phyloP scores from a whole-genome alignment of 208 protist genomes.

The Wallacemonas sp. region DNA sequence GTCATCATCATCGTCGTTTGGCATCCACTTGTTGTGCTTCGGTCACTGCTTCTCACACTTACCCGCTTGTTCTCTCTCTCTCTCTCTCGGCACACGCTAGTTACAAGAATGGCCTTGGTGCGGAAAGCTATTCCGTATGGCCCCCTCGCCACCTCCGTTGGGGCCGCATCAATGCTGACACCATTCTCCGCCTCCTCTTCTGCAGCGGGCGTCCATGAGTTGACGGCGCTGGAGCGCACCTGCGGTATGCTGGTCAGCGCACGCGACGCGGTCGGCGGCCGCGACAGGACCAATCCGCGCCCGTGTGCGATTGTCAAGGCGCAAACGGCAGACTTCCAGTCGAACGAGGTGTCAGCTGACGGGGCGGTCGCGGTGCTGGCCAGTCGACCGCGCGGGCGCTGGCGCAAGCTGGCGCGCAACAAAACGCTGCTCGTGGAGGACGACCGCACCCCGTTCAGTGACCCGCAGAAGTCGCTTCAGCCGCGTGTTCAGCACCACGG shows the following conservation, averaged over 20 bases:
- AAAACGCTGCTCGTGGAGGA: conserved; percentile 74
- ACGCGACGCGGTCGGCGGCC: conserved; percentile 4
- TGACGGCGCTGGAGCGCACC: conserved; percentile 50
- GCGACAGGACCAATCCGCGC: neutral
- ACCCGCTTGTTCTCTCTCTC: too few relatives aligned
- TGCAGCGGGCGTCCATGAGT: conserved; percentile 38
- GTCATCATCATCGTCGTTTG: too few relatives aligned
- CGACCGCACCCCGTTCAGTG: conserved; percentile 52
- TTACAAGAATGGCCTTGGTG: too few relatives aligned
- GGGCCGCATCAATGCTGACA: neutral
- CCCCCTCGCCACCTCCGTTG: conserved; percentile 17
- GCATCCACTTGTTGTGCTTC: too few relatives aligned
- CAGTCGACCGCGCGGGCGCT: conserved; percentile 55
- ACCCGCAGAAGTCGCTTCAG: conserved; percentile 58
- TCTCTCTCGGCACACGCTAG: too few relatives aligned
- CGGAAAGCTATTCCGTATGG: conserved; percentile 39
- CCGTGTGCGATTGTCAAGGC: conserved; percentile 58
- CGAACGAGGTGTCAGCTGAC: conserved; percentile 57
- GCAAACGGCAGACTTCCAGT: conserved; percentile 68
- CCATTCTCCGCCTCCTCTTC: too few relatives aligned
- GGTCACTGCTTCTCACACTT: too few relatives aligned
- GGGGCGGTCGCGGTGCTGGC: conserved; percentile 46
- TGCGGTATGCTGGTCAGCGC: conserved; percentile 53
- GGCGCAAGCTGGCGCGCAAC: conserved; percentile 72
- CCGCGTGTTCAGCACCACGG: conserved; percentile 74